Evolutionary conservation across 2,329 filamentous ascomycete genomes (phyloP), one percentile per base, ranked within the genome.

Genomic region (Aspergillus clavatus): DNA sequence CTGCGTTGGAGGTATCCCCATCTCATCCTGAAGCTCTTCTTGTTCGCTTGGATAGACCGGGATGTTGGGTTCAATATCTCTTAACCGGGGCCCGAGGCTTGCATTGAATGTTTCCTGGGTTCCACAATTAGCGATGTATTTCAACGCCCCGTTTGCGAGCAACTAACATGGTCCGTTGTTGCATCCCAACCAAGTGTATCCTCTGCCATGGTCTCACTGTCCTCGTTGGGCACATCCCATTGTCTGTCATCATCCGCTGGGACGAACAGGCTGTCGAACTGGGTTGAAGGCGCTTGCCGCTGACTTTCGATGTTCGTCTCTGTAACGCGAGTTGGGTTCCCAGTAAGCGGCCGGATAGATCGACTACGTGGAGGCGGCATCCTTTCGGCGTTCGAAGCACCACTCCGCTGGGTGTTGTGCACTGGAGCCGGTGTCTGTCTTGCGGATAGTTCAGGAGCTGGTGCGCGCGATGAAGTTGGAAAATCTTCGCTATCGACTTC

Each of bases 151-250:
- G 7, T n/a, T 23, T 27, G n/a, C 21, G 26, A 14, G 19, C 24
- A 4, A 53, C 65, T 58, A 60, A 75, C 72, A 54, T 71, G 60
- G 35, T 77, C 73, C 21, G 73, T 75, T 54, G 72, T 78, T 23
- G 77, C 74, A 59, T 83, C 79, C 78, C 81, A 83, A 2, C 79
- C 79, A 38, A 83, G 71, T 43, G 76, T 78, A 60, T 84, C 81
- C 55, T 79, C 75, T 8, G 78, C 72, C 56, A 77, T 74, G 11
- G 78, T 72, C 37, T 81, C 72, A 18, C 73, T 67, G 18, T 73
- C 72, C 44, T 73, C 75, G 45, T 78, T 75, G 16, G 75, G 68
- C 21, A 80, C 80, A 55, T 82, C 79, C 81, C 81, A 84, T 42
- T 73, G 70, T 28, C 69, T 69, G 53, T 83, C 78, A 47, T 82